Evolutionary conservation across 768 basidiomycete genomes (phyloP).

Genomic region (Pseudohyphozyma bogoriensis): DNA sequence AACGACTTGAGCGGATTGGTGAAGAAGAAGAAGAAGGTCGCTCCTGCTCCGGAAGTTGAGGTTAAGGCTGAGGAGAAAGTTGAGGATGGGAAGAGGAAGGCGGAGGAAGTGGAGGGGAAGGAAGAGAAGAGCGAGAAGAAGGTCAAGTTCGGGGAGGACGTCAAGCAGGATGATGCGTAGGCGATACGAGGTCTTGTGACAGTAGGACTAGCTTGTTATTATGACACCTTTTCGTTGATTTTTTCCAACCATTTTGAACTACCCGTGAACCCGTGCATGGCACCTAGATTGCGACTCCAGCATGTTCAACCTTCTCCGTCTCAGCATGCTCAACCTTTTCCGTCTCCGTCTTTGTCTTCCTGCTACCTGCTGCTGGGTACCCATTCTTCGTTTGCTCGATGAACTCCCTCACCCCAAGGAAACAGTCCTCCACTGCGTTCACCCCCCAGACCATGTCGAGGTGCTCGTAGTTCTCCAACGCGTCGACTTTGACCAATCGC

Average conservation of each 20-base stretch:
- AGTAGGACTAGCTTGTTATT: too few species aligned
- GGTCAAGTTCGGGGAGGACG: neutral
- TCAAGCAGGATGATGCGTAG: too few species aligned
- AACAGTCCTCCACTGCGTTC: constrained; percentile 14
- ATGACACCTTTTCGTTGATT: too few species aligned
- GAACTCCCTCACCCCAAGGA: constrained; percentile 12
- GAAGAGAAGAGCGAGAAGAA: neutral
- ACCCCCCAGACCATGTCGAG: constrained; percentile 17
- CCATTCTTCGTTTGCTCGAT: constrained; percentile 15
- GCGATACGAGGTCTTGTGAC: too few species aligned
- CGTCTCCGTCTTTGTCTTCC: too few species aligned
- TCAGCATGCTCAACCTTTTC: too few species aligned
- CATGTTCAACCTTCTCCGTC: too few species aligned
- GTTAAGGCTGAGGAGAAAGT: neutral
- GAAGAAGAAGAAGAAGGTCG: constrained; percentile 23
- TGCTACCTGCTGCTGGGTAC: neutral
- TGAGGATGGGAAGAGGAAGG: constrained; percentile 6
- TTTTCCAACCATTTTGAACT: too few species aligned
- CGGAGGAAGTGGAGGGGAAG: neutral
- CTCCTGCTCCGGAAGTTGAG: neutral
- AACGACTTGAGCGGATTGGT: constrained; percentile 25
- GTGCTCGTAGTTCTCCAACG: constrained; percentile 22
- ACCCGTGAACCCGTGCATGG: too few species aligned
- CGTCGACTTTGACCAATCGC: constrained; percentile 12
- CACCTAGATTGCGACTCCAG: too few species aligned